A percentile compares a stretch with the other conserved stretches of the same genome.
Conservation (phyloP, 2,329 filamentous ascomycete genomes). For the Stylonectria norvegica region DNA sequence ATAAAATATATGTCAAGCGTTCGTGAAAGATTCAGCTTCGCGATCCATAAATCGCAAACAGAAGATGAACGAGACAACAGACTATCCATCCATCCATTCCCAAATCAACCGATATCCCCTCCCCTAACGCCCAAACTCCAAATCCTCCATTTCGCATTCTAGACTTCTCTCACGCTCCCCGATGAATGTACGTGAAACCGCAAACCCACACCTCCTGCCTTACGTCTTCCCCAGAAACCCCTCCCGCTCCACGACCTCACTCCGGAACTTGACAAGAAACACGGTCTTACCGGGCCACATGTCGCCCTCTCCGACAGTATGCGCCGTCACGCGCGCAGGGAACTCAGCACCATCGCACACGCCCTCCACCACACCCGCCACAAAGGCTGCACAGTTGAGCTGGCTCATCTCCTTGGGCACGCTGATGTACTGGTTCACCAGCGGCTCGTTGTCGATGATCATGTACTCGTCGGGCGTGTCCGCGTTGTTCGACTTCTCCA, state of each 20-base stretch:
- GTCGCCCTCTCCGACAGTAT: constrained; percentile 69
- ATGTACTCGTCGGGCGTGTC: constrained; percentile 93
- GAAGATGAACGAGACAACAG: constrained; percentile 1
- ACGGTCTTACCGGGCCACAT: constrained; percentile 98
- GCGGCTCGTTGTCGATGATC: constrained; percentile 96
- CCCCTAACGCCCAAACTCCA: constrained; percentile 22
- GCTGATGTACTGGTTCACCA: constrained; percentile 91
- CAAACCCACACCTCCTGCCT: constrained; percentile 1
- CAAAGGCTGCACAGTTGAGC: constrained; percentile 93
- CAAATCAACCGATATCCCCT: constrained; percentile 7
- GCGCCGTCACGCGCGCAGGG: constrained; percentile 82
- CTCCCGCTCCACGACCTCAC: constrained; percentile 90
- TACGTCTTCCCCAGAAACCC: constrained; percentile 65
- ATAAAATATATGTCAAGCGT: too few relatives aligned
- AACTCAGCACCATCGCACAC: constrained; percentile 93
- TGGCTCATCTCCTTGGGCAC: constrained; percentile 94
- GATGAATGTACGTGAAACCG: background rate
- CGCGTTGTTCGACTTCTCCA: constrained; percentile 82
- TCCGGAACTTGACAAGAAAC: constrained; percentile 87
- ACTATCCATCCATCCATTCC: background rate
- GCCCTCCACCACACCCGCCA: constrained; percentile 92
- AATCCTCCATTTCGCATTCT: constrained; percentile 6
- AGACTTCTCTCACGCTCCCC: constrained; percentile 4
- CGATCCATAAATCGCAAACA: background rate
- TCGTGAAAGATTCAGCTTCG: too few relatives aligned